phyloP scores from a whole-genome alignment of 257 asterid species.

The Scutellaria minor region DNA sequence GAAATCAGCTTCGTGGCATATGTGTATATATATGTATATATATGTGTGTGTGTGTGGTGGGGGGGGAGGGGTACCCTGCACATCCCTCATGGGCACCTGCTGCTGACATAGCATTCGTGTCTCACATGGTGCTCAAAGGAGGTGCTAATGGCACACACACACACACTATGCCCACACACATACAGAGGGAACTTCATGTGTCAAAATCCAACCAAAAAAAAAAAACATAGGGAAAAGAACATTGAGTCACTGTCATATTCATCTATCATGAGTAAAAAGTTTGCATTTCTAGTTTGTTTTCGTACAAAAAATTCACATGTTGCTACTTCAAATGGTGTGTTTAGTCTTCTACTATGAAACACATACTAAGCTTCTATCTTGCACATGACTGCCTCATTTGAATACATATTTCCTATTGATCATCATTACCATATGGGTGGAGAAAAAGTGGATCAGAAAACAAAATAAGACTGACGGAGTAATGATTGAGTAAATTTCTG shows the following conservation, averaged over 20 bases:
- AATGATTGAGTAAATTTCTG: slow-evolving; percentile 1
- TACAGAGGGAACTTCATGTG: too few relatives aligned
- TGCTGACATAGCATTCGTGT: too few relatives aligned
- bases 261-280: slow-evolving; percentile 4
- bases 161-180: too few relatives aligned
- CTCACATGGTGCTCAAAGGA: too few relatives aligned
- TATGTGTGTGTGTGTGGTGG: background rate
- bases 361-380: background rate
- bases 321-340: background rate
- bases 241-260: too few relatives aligned
- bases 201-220: too few relatives aligned
- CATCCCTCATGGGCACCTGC: too few relatives aligned
- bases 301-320: background rate
- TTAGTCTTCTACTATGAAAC: too few relatives aligned
- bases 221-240: too few relatives aligned
- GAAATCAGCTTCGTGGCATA: slow-evolving; percentile 16
- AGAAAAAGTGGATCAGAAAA: background rate
- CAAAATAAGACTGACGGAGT: background rate
- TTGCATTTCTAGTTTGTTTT: background rate
- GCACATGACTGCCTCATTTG: background rate
- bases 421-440: background rate
- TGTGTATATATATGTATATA: background rate
- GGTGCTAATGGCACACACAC: too few relatives aligned
- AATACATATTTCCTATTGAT: background rate
- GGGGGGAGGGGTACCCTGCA: background rate